phyloP scores from a whole-genome alignment of 768 basidiomycete species.

The Russula olivacea region DNA sequence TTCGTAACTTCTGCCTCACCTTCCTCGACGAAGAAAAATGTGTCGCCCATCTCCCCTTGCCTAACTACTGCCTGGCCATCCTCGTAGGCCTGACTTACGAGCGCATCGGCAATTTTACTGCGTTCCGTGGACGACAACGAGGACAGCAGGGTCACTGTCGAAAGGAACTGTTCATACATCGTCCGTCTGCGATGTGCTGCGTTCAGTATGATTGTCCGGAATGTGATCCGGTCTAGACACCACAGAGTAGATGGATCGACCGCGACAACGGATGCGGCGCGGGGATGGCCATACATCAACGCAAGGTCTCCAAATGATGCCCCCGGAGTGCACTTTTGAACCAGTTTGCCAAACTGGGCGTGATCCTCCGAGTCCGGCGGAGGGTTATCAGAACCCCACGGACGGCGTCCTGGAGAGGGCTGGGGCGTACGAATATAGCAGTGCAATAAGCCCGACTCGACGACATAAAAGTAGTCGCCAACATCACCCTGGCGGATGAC shows the following conservation, averaged over 20 bases:
- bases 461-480: constrained; percentile 96
- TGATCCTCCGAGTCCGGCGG: constrained; percentile 42
- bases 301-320: constrained; percentile 94
- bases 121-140: constrained; percentile 83
- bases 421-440: constrained; percentile 74
- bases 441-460: constrained; percentile 81
- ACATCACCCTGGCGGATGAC: constrained; percentile 96
- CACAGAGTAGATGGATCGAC: constrained; percentile 80
- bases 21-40: constrained; percentile 96
- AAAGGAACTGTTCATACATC: constrained; percentile 95
- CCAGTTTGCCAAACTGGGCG: constrained; percentile 70
- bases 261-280: constrained; percentile 89
- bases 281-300: constrained; percentile 95
- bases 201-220: constrained; percentile 95
- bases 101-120: constrained; percentile 95
- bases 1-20: constrained; percentile 88
- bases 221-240: constrained; percentile 96
- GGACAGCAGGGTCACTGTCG: constrained; percentile 81
- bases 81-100: constrained; percentile 73
- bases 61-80: constrained; percentile 85
- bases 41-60: constrained; percentile 94
- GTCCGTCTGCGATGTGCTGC: constrained; percentile 84
- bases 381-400: constrained; percentile 47
- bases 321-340: constrained; percentile 78
- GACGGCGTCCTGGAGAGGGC: constrained; percentile 37